A percentile compares a stretch with the other conserved stretches of the same genome.
These are phyloP conservation scores for Euphrasia confusa DNA, from an alignment of 257 asterid species.

Conservation along the genomic window DNA sequence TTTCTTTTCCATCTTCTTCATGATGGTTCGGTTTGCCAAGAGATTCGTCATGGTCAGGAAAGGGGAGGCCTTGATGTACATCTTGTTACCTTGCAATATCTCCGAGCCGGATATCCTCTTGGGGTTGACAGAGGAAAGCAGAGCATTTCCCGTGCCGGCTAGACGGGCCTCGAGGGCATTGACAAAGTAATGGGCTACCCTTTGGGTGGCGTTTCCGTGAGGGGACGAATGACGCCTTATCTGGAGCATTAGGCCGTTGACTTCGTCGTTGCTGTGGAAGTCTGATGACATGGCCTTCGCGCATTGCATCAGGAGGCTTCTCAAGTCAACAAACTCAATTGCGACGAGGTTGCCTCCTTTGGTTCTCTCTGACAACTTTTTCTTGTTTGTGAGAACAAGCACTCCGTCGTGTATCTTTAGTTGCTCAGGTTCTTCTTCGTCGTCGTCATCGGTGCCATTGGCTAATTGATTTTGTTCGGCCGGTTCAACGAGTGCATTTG, in stretches of 20 bases:
- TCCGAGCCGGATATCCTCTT: no score
- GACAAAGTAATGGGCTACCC: slow-evolving; percentile 44
- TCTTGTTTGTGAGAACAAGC: background rate
- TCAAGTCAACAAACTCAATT: slow-evolving; percentile 39
- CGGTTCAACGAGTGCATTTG: no score
- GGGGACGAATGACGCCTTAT: slow-evolving; percentile 45
- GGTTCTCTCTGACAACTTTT: no score
- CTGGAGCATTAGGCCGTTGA: slow-evolving; percentile 22
- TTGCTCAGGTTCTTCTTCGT: background rate
- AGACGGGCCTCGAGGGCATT: slow-evolving; percentile 47
- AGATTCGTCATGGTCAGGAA: no score
- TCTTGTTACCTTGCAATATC: slow-evolving; percentile 36
- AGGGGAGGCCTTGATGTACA: slow-evolving; percentile 30
- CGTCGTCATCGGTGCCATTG: background rate
- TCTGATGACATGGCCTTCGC: slow-evolving; percentile 43
- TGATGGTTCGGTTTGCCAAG: no score
- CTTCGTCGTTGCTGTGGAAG: slow-evolving; percentile 25
- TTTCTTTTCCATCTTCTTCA: no score
- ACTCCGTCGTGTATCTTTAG: background rate
- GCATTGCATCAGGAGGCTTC: slow-evolving; percentile 37
- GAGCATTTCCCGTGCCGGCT: no score
- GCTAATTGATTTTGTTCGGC: slow-evolving; percentile 23
- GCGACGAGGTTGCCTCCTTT: background rate
- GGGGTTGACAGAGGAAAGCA: no score
- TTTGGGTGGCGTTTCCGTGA: slow-evolving; percentile 37